A percentile compares a stretch with the other conserved stretches of the same genome.
phyloP scores from a whole-genome alignment of 164 flowering plant genomes.

The Amborella trichopoda region DNA sequence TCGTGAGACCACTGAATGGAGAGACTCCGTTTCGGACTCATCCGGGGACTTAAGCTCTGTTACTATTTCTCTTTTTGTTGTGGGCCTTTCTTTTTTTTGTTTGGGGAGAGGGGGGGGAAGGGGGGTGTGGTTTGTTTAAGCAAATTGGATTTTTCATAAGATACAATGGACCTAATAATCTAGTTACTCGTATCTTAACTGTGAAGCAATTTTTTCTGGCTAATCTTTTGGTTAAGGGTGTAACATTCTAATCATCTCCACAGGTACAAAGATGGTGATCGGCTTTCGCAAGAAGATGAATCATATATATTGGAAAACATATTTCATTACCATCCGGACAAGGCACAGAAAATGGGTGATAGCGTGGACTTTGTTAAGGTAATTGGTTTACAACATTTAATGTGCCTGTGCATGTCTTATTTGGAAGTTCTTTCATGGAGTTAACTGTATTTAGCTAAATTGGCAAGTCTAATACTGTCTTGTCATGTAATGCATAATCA shows the following conservation, averaged over 20 bases:
- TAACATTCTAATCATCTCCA: background rate
- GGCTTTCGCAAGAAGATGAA: constrained; percentile 61
- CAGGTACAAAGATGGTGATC: constrained; percentile 80
- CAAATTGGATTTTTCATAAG: background rate
- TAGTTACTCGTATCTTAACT: background rate
- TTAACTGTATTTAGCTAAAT: background rate
- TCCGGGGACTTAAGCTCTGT: too few species aligned
- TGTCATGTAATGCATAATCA: background rate
- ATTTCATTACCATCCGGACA: constrained; percentile 74
- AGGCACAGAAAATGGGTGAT: constrained; percentile 52
- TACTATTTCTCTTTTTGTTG: background rate
- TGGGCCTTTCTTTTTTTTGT: background rate
- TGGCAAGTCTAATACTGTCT: too few species aligned
- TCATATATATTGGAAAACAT: constrained; percentile 54
- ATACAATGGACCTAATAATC: background rate
- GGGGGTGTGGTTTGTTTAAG: too few species aligned
- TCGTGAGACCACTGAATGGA: too few species aligned
- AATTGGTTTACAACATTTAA: constrained; percentile 6
- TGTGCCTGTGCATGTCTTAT: background rate
- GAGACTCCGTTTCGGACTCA: too few species aligned
- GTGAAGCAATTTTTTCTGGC: background rate
- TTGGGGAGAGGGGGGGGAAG: background rate
- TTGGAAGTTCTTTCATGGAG: background rate
- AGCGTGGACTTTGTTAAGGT: constrained; percentile 75
- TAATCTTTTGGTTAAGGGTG: background rate